Evolutionary conservation across 2,329 filamentous ascomycete genomes (phyloP).

Genomic region (Lasiodiplodia gonubiensis): DNA sequence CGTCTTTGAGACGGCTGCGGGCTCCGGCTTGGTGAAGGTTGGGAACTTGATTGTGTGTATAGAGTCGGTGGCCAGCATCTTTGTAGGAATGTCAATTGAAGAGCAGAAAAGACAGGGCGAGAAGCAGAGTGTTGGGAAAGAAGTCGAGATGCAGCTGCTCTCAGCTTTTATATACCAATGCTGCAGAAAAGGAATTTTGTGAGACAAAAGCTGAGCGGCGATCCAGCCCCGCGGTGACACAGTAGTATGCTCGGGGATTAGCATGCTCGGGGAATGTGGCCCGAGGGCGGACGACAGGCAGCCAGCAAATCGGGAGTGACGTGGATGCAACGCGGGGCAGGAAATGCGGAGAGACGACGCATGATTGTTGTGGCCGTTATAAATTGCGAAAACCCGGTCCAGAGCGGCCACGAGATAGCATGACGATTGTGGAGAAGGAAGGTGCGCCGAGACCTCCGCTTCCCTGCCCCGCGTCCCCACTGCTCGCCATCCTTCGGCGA

Average conservation of each 20-base stretch:
- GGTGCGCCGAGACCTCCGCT: no score
- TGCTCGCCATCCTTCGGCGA: conserved; percentile 1
- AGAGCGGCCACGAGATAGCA: no score
- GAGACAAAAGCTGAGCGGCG: background rate
- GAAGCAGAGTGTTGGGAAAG: background rate
- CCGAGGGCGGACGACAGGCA: background rate
- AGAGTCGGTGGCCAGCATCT: conserved; percentile 34
- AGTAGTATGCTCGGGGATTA: conserved; percentile 3
- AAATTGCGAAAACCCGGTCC: no score
- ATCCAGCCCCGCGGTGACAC: background rate
- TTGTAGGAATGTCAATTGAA: background rate
- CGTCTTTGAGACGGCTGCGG: conserved; percentile 32
- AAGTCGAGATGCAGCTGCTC: background rate
- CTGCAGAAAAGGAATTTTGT: background rate
- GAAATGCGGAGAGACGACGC: conserved; percentile 12
- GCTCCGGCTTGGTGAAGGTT: conserved; percentile 34
- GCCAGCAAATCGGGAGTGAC: background rate
- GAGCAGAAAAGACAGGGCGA: background rate
- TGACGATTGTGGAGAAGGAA: no score
- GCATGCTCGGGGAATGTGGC: conserved; percentile 3
- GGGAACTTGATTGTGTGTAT: conserved; percentile 39
- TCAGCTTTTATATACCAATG: conserved; percentile 24
- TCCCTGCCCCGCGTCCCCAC: conserved; percentile 11
- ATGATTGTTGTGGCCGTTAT: background rate
- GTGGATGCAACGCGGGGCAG: conserved; percentile 21